Base-by-base conservation (phyloP, 164 flowering plant genomes). In the Piper longum region DNA sequence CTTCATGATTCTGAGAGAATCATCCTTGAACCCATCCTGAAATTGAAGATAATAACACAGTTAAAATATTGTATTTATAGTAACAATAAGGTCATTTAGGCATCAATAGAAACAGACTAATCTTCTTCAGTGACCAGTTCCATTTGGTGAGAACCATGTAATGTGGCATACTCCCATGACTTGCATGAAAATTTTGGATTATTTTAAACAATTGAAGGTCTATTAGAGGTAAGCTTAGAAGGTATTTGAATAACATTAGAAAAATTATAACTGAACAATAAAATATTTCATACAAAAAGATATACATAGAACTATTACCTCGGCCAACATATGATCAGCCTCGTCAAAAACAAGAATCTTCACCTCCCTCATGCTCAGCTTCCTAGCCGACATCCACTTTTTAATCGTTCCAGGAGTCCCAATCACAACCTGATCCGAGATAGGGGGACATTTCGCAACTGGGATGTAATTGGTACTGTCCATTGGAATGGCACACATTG, bases 321-420 rank as follows among this genome's bases (percentile, higher is more conserved):
- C 91, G 5, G 85, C 95, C 62, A 95, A 73, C 99, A 95, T 95
- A 69, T 87, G 96, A 77, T 95, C 99, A 67, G 99, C 99, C 72
- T 95, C 99, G 64, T 95, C 99, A 75, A 87, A 95, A 39, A 95
- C 99, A 66, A 95, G 88, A 69, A 95, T 83, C 80, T 82, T 88
- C 77, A 95, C 51, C 43, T 62, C 60, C 36, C 68, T 64, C 3
- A 73, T 41, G 43, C 86, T 73, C 66, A 95, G 67, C 66, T 91
- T 88, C 78, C 56, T 85, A 0, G 16, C 55, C 1, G 78, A 51
- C 70, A 88, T 75, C 87, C 87, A 88, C 54, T 75, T 87, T 72
- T 78, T 81, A 3, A 87, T 75, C 0, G 97, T 93, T 6, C 97
- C 99, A 39, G 99, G 96, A 13, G 99, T 95, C 4, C 99, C 99